Evolutionary conservation across 495 filamentous ascomycete species (phyloP).

Genomic region (Penicillium macrosclerotiorum): DNA sequence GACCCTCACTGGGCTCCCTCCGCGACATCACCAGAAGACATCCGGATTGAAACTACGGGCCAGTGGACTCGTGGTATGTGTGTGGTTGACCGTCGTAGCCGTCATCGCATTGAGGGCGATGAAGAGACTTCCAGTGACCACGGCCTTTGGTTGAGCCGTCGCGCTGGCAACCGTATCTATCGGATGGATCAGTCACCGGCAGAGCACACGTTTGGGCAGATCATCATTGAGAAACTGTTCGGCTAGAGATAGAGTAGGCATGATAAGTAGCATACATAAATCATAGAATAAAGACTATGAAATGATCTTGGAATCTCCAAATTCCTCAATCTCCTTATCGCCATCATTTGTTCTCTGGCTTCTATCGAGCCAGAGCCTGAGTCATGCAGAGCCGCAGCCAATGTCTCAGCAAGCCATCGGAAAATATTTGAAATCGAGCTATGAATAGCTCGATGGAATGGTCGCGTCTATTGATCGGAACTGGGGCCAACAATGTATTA

Average conservation of each 20-base stretch:
- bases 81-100: conserved; percentile 69
- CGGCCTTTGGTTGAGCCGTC: conserved; percentile 67
- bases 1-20: conserved; percentile 44
- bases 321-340: no score
- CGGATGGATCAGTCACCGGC: conserved; percentile 55
- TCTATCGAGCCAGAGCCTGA: no score
- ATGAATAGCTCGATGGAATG: no score
- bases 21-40: conserved; percentile 55
- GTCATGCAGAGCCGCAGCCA: no score
- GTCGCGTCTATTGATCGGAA: neutral
- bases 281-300: no score
- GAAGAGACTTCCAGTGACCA: conserved; percentile 60
- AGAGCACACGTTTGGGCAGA: conserved; percentile 39
- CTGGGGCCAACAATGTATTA: neutral
- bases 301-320: no score
- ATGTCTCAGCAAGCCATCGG: no score
- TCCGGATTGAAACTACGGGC: conserved; percentile 80
- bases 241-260: conserved; percentile 2
- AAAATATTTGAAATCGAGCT: no score
- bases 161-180: conserved; percentile 73
- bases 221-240: conserved; percentile 48
- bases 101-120: conserved; percentile 58
- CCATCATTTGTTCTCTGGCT: no score
- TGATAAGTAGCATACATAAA: no score
- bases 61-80: conserved; percentile 96